Evolutionary conservation across 495 filamentous ascomycete species (phyloP), one percentile per base, ranked within the genome.

Genomic region (Collariella sp.): DNA sequence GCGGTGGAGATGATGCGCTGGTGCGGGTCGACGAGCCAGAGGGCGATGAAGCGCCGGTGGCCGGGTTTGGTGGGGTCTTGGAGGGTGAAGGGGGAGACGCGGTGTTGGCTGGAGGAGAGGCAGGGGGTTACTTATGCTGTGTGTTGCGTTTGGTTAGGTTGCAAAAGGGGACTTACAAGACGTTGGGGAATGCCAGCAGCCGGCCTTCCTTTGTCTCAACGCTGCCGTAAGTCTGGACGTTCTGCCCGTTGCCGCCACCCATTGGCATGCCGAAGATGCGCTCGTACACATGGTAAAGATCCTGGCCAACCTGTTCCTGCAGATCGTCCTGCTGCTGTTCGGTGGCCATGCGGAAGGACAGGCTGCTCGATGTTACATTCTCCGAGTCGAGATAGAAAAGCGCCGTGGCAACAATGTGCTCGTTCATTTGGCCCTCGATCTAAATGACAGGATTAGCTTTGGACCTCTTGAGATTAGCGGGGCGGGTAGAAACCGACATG

Each of bases 381-480:
- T 80, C 66, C 43, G 62, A 72, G 60, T 82, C 77, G 58, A 83
- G 78, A 67, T 82, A 83, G 66, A 80, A 84, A 6, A 84, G 61
- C 0, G 78, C 77, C 1, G 77, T 81, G 23, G 73, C 81, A 52
- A 74, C 73, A 31, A 84, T 83, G 38, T 70, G 72, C 55, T 83
- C 81, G 58, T 82, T 83, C 71, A 76, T 61, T 62, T 76, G 73
- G 24, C 80, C 80, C 55, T 82, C 80, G 19, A 59, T 54, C 56
- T 58, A 34, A 2, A 68, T 58, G 42, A 64, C 40, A 50, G n/a
- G n/a, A 31, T 31, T 31, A 66, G 71, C 7, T 19, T 40, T 0
- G 76, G 18, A 31, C 9, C 26, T 31, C 18, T 72, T 68, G 0
- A 74, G 60, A 38, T 73, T 65, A 5, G 73, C 52, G 46, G 76